Percentiles rank a stretch among this genome's conserved stretches.
Evolutionary conservation across 2,329 filamentous ascomycete genomes (phyloP).

Genomic region (Chrysosporium queenslandicum): DNA sequence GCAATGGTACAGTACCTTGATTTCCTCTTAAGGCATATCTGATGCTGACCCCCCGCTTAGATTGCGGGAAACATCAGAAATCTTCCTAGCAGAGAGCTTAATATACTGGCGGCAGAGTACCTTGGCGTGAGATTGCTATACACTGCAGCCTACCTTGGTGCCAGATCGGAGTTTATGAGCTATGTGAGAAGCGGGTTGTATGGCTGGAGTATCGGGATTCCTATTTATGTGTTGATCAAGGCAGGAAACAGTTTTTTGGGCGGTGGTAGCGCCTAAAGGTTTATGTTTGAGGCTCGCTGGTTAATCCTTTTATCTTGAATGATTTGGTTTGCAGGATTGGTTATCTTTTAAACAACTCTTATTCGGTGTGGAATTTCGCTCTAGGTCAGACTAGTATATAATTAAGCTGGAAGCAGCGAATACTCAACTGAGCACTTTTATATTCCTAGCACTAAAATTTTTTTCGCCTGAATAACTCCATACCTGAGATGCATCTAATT

Average conservation of each 20-base stretch:
- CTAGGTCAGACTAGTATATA: too few relatives aligned
- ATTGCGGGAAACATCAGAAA: constrained; percentile 28
- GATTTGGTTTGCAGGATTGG: too few relatives aligned
- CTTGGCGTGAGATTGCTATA: constrained; percentile 26
- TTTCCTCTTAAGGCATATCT: background rate
- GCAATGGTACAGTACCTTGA: constrained; percentile 23
- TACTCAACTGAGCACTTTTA: too few relatives aligned
- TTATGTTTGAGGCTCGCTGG: too few relatives aligned
- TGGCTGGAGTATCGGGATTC: constrained; percentile 28
- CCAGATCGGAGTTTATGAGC: constrained; percentile 25
- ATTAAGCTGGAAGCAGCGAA: too few relatives aligned
- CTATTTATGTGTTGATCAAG: constrained; percentile 26
- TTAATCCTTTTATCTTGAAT: too few relatives aligned
- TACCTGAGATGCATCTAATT: background rate
- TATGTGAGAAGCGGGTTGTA: constrained; percentile 28
- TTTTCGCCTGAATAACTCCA: constrained; percentile 3
- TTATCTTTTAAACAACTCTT: too few relatives aligned
- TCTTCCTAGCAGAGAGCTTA: constrained; percentile 25
- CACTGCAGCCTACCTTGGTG: constrained; percentile 28
- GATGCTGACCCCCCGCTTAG: constrained; percentile 10
- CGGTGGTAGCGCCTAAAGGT: background rate
- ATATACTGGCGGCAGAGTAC: constrained; percentile 27
- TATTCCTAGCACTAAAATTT: background rate
- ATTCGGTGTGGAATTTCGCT: too few relatives aligned
- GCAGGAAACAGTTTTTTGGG: constrained; percentile 19